Evolutionary conservation across 805 yeast genomes (phyloP), one percentile per base, ranked within the genome.

Genomic region (Lipomyces yamadae): DNA sequence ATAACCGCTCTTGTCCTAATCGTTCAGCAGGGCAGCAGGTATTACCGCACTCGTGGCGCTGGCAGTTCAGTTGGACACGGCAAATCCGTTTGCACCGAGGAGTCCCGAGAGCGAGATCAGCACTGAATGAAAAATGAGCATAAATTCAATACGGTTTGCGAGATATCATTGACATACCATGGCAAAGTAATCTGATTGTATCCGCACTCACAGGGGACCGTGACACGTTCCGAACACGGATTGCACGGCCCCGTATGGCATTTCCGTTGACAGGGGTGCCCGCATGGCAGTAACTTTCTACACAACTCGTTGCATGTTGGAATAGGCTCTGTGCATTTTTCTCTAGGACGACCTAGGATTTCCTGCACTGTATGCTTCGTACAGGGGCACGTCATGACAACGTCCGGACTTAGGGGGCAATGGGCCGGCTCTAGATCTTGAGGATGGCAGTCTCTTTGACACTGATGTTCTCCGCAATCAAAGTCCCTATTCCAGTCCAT

Each of bases 161-260:
- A 42, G 48, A 42, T 11, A n/a, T 5, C 48, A 42, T n/a, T 15
- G 18, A 42, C 63, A 61, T 63, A 58, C 73, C 72, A 71, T 30
- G 61, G 57, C 24, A 69, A 53, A 1, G 61, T 64, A 34, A 72
- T 62, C 48, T 60, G 35, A 37, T 70, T 71, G 72, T 82, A 81
- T 1, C 85, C 85, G 77, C 98, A 92, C 0, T 82, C 76, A 77
- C 97, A 92, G 56, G 80, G 81, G 6, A 79, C 76, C 11, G 83
- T 84, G 10, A 85, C 80, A 35, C 80, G 66, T 70, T 83, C 83
- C 69, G 77, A 81, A 77, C 97, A 93, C 2, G 87, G 86, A 6
- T 88, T 82, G 74, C 97, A 92, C 1, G 82, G 82, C 0, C 96
- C 97, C 13, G 81, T 83, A 76, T 92, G 98, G 77, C 98, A 92